Percentiles rank a stretch among this genome's conserved stretches.
Evolutionary conservation across 768 basidiomycete genomes (phyloP).

Genomic region (Pleurotus eryngii): DNA sequence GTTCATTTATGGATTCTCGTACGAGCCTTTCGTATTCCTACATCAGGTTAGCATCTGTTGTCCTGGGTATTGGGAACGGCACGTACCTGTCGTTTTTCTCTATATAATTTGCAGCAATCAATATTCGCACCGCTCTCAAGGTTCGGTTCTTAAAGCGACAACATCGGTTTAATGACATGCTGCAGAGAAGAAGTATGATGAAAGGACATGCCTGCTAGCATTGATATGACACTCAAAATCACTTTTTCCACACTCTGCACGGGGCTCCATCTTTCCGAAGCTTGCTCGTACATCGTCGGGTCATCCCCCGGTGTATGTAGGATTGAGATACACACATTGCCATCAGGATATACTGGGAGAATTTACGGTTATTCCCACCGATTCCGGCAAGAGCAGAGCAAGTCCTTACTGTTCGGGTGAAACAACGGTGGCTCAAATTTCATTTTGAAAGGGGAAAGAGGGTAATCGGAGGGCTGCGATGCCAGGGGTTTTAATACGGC

Average conservation of each 20-base stretch:
- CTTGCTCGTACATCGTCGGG: conserved; percentile 90
- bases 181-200: conserved; percentile 1
- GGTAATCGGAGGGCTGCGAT: conserved; percentile 84
- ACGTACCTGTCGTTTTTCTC: conserved; percentile 62
- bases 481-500: conserved; percentile 5
- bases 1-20: conserved; percentile 76
- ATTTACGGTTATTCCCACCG: conserved; percentile 3
- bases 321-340: conserved; percentile 97
- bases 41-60: neutral
- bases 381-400: conserved; percentile 9
- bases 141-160: conserved; percentile 72
- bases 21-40: conserved; percentile 87
- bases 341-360: conserved; percentile 84
- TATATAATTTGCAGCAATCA: conserved; percentile 94
- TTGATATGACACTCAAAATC: conserved; percentile 91
- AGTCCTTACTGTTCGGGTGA: conserved; percentile 88
- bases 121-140: conserved; percentile 97
- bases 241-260: conserved; percentile 98
- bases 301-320: conserved; percentile 92
- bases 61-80: neutral
- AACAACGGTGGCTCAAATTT: conserved; percentile 95
- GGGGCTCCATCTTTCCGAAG: conserved; percentile 97
- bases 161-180: neutral
- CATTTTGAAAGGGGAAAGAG: conserved; percentile 99
- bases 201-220: conserved; percentile 78